These are phyloP conservation scores for Blastocystis sp. DNA, from an alignment of 352 stramenopile genomes.

Conservation along the genomic window DNA sequence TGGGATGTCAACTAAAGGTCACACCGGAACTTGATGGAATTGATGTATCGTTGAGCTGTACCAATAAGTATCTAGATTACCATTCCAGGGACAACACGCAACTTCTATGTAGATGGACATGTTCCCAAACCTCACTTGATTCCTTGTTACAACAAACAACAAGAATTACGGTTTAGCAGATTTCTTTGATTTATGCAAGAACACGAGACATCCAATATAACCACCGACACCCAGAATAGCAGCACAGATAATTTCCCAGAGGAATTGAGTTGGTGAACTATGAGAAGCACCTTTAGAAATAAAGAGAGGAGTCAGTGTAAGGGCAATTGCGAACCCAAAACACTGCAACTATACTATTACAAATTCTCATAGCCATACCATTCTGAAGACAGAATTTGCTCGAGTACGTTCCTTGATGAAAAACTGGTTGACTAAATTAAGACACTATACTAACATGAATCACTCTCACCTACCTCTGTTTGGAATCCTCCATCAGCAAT, in stretches of 20 bases:
- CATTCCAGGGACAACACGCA: conserved; percentile 37
- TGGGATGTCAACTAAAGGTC: conserved; percentile 44
- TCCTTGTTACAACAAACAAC: conserved; percentile 20
- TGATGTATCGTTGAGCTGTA: neutral
- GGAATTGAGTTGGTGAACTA: neutral
- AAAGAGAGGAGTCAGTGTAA: conserved; percentile 6
- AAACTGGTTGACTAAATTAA: conserved; percentile 34
- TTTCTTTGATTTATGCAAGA: conserved; percentile 9
- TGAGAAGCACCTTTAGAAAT: neutral
- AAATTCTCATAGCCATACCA: neutral
- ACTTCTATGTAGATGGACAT: conserved; percentile 62
- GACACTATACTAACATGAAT: conserved; percentile 10
- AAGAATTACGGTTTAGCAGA: neutral
- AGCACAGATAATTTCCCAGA: neutral
- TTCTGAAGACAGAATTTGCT: conserved; percentile 49
- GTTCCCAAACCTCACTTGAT: conserved; percentile 49
- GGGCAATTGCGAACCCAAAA: conserved; percentile 31
- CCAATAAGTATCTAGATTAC: conserved; percentile 3
- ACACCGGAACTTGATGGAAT: conserved; percentile 36
- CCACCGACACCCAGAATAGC: neutral
- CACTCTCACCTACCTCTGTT: neutral
- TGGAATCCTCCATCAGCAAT: conserved; percentile 50
- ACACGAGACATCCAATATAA: conserved; percentile 28
- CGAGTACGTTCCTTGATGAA: conserved; percentile 1
- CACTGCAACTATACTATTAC: neutral